Percentiles rank a stretch among this genome's conserved stretches.
These are phyloP conservation scores for Pyrenochaeta sp. DNA, from an alignment of 2,329 filamentous ascomycete species.

Conservation along the genomic window DNA sequence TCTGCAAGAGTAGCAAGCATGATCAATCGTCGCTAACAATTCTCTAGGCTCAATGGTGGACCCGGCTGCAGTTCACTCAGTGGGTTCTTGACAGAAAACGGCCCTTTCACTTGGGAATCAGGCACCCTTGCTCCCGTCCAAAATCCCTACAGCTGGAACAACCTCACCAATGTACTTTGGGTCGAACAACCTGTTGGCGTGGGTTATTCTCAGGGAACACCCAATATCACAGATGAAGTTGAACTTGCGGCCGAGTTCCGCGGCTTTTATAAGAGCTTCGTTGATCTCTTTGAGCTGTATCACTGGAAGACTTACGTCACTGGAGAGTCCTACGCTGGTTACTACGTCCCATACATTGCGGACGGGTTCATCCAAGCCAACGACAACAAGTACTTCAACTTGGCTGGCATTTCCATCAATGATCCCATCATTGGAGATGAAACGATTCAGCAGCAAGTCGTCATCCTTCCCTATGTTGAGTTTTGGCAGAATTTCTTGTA, in stretches of 20 bases:
- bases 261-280: slow-evolving; percentile 63
- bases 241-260: slow-evolving; percentile 57
- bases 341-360: slow-evolving; percentile 65
- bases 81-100: slow-evolving; percentile 78
- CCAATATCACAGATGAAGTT: slow-evolving; percentile 57
- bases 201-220: slow-evolving; percentile 52
- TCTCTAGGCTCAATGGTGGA: slow-evolving; percentile 45
- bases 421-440: slow-evolving; percentile 55
- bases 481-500: slow-evolving; percentile 52
- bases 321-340: slow-evolving; percentile 64
- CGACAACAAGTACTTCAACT: slow-evolving; percentile 59
- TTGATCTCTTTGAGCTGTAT: slow-evolving; percentile 62
- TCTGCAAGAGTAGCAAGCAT: neutral
- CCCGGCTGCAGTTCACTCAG: slow-evolving; percentile 63
- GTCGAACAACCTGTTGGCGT: slow-evolving; percentile 59
- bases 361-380: slow-evolving; percentile 62
- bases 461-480: slow-evolving; percentile 46
- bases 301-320: slow-evolving; percentile 63
- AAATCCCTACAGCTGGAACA: slow-evolving; percentile 75
- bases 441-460: slow-evolving; percentile 47
- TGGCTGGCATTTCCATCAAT: slow-evolving; percentile 60
- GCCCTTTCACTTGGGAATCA: slow-evolving; percentile 64
- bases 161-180: slow-evolving; percentile 52
- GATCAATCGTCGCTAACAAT: slow-evolving; percentile 9
- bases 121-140: slow-evolving; percentile 71